phyloP scores from a whole-genome alignment of 495 filamentous ascomycete species.

The Neurospora sp. region DNA sequence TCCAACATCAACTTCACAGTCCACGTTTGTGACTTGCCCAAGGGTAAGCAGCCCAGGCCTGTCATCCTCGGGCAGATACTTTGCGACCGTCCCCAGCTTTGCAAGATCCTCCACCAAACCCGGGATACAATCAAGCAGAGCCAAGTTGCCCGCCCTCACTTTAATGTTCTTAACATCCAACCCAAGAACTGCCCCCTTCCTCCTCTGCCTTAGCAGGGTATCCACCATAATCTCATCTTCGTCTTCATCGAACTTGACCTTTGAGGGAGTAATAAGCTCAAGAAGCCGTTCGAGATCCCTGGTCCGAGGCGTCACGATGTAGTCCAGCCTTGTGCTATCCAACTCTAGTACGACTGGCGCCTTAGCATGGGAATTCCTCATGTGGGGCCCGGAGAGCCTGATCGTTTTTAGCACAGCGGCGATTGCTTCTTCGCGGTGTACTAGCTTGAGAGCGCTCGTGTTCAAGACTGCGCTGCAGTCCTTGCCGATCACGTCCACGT shows the following conservation, averaged over 20 bases:
- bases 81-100: slow-evolving; percentile 75
- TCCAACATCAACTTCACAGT: slow-evolving; percentile 46
- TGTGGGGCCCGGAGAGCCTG: slow-evolving; percentile 58
- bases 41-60: slow-evolving; percentile 80
- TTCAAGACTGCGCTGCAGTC: slow-evolving; percentile 62
- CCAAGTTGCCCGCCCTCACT: slow-evolving; percentile 44
- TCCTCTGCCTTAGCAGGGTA: slow-evolving; percentile 78
- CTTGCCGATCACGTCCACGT: slow-evolving; percentile 62
- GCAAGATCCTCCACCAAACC: slow-evolving; percentile 66
- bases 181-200: slow-evolving; percentile 78
- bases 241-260: slow-evolving; percentile 80
- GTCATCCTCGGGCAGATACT: slow-evolving; percentile 93
- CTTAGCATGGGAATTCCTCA: slow-evolving; percentile 36
- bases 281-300: slow-evolving; percentile 73
- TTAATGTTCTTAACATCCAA: slow-evolving; percentile 52
- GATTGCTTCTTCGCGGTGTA: slow-evolving; percentile 57
- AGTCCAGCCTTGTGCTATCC: slow-evolving; percentile 61
- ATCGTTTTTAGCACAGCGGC: slow-evolving; percentile 67
- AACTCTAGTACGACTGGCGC: slow-evolving; percentile 44
- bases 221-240: slow-evolving; percentile 89
- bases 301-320: slow-evolving; percentile 60
- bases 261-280: slow-evolving; percentile 80
- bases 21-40: slow-evolving; percentile 50
- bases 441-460: slow-evolving; percentile 70
- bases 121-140: slow-evolving; percentile 53